phyloP scores from a whole-genome alignment of 768 basidiomycete species.

The Ramaria rubella region DNA sequence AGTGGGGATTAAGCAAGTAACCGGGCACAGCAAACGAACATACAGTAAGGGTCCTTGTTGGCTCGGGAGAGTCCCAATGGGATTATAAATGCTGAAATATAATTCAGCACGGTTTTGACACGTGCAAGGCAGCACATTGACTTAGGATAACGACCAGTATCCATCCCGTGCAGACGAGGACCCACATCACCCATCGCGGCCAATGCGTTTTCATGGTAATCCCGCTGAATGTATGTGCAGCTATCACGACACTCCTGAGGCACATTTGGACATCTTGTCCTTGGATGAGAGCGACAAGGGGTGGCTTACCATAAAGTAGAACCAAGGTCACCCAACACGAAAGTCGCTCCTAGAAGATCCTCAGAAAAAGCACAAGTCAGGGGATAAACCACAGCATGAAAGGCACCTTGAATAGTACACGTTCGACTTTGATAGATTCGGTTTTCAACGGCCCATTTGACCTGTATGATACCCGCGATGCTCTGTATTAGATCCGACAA shows the following conservation, averaged over 20 bases:
- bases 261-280: background rate
- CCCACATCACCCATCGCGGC: too few species aligned
- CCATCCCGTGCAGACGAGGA: too few species aligned
- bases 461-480: constrained; percentile 6
- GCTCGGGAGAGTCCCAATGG: background rate
- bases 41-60: constrained; percentile 1
- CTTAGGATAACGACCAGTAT: too few species aligned
- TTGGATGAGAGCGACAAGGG: too few species aligned
- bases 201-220: too few species aligned
- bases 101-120: too few species aligned
- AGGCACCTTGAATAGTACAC: constrained; percentile 8
- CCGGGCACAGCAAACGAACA: background rate
- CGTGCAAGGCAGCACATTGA: too few species aligned
- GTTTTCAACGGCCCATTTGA: constrained; percentile 6
- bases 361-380: background rate
- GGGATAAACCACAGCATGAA: too few species aligned
- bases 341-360: background rate
- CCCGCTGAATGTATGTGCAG: constrained; percentile 5
- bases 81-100: too few species aligned
- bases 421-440: background rate
- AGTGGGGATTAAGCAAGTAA: too few species aligned
- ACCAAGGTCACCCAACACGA: constrained; percentile 6
- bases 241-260: constrained; percentile 2
- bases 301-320: background rate
- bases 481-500: constrained; percentile 10